Percentiles rank a stretch among this genome's conserved stretches.
Conservation (phyloP, 495 filamentous ascomycete species). For the Tuber microsphaerosporum region DNA sequence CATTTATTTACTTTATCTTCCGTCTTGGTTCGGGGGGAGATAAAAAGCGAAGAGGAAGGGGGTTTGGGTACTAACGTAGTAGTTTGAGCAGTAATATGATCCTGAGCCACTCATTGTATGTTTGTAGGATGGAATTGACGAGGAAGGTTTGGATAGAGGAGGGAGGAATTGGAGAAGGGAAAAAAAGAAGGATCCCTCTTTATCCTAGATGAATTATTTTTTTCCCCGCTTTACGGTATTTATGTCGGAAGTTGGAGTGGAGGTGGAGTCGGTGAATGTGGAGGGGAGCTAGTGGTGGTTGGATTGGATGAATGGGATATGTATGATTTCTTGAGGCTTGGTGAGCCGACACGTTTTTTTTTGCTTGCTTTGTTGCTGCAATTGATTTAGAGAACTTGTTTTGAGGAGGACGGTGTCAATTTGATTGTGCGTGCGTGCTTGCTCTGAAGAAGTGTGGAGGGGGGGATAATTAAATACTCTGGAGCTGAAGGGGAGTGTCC, state of each 20-base stretch:
- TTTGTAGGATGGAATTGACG: slow-evolving; percentile 6
- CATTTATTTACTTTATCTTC: not conserved
- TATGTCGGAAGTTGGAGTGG: not conserved
- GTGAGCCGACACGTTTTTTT: not conserved
- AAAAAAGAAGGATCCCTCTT: slow-evolving; percentile 3
- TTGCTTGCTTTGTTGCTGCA: slow-evolving; percentile 14
- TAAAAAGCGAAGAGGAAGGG: not conserved
- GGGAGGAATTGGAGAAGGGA: not conserved
- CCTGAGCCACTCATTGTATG: slow-evolving; percentile 38
- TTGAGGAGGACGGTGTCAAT: not conserved
- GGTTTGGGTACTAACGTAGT: slow-evolving; percentile 45
- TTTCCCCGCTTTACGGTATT: slow-evolving; percentile 6
- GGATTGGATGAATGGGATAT: slow-evolving; percentile 6
- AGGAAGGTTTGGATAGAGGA: slow-evolving; percentile 11
- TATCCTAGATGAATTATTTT: slow-evolving; percentile 3
- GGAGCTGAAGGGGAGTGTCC: not conserved
- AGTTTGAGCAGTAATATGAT: slow-evolving; percentile 51
- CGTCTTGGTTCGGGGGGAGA: not conserved
- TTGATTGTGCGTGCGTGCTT: not conserved
- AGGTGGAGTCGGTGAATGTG: slow-evolving; percentile 6
- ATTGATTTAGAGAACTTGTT: slow-evolving; percentile 1
- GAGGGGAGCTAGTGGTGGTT: slow-evolving; percentile 16
- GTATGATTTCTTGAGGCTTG: slow-evolving; percentile 7
- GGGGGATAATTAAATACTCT: not conserved
- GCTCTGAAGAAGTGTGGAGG: not conserved